Conservation (phyloP, 176 grass and related monocot species). For the Musa acuminata region DNA sequence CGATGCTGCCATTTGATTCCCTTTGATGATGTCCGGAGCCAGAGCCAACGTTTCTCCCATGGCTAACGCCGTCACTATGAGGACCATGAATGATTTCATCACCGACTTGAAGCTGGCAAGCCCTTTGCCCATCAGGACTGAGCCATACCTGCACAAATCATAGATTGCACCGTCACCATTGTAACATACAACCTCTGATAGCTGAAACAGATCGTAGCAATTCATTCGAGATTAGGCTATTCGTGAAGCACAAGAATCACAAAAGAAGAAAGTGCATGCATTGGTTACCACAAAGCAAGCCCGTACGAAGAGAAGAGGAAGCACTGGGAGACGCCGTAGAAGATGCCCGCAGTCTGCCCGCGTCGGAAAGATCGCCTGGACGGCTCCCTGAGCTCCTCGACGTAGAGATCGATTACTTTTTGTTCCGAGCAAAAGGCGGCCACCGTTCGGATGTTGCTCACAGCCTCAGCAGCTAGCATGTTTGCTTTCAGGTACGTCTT, state of each 20-base stretch:
- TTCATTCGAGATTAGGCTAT: too few species aligned
- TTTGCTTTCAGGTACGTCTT: conserved; percentile 88
- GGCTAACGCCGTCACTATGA: conserved; percentile 79
- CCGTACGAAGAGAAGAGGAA: conserved; percentile 91
- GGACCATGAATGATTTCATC: conserved; percentile 97
- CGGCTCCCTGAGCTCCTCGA: conserved; percentile 62
- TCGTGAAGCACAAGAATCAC: neutral
- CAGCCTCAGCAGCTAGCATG: conserved; percentile 93
- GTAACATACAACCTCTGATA: neutral
- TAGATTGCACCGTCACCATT: neutral
- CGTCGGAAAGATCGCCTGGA: conserved; percentile 70
- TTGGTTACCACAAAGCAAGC: conserved; percentile 60
- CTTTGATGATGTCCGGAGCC: conserved; percentile 90
- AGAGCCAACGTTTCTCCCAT: conserved; percentile 81
- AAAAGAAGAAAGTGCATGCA: neutral
- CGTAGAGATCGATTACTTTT: conserved; percentile 81
- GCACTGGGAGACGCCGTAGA: conserved; percentile 88
- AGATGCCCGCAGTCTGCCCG: conserved; percentile 77
- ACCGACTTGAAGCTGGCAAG: conserved; percentile 76
- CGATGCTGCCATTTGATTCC: conserved; percentile 89
- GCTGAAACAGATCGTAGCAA: neutral
- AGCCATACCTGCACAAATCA: conserved; percentile 57
- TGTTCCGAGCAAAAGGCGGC: conserved; percentile 88
- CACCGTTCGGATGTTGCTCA: conserved; percentile 94
- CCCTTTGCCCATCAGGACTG: conserved; percentile 69